Evolutionary conservation across 1,284 basidiomycete species (phyloP), one percentile per base, ranked within the genome.

Genomic region (Porphyrellus sp.): DNA sequence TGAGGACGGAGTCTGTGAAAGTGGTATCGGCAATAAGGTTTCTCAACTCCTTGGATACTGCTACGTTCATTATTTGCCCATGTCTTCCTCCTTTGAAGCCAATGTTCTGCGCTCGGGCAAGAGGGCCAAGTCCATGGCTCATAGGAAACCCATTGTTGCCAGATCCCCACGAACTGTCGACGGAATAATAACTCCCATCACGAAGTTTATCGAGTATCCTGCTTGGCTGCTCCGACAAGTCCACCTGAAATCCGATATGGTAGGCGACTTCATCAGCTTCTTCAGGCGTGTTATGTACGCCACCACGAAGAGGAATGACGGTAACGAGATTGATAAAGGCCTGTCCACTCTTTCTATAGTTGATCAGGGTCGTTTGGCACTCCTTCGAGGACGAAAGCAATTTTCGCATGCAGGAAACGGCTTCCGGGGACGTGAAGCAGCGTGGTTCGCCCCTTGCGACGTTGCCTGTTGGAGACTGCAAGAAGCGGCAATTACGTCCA

Each of bases 161-260:
- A 5, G 23, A 27, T 40, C 49, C 37, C 59, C 57, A 66, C 31
- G 67, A 55, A 34, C 59, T 68, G 61, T 81, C 81, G 60, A 81
- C 77, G 46, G 82, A 72, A 64, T 62, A 39, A 37, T 91, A 91
- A 33, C 77, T 81, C n/a, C 91, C 91, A 59, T 89, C 83, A 20
- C 78, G 72, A 53, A 93, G 78, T 63, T 85, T 88, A 53, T 85
- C 80, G 46, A 95, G 72, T 56, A 97, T 93, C 0, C 83, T 82
- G 63, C 85, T 85, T 3, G 93, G 93, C 72, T 95, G 92, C 63
- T 89, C 85, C 25, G 86, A 86, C 43, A 98, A 76, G 69, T 97
- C 92, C 47, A 93, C 86, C 70, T 93, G 89, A 77, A 98, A 98
- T 3, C 95, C 95, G 54, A 98, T 87, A 62, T 92, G 86, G 68